phyloP scores from a whole-genome alignment of 805 yeast genomes.

The Saccharomycopsis guyanensis region DNA sequence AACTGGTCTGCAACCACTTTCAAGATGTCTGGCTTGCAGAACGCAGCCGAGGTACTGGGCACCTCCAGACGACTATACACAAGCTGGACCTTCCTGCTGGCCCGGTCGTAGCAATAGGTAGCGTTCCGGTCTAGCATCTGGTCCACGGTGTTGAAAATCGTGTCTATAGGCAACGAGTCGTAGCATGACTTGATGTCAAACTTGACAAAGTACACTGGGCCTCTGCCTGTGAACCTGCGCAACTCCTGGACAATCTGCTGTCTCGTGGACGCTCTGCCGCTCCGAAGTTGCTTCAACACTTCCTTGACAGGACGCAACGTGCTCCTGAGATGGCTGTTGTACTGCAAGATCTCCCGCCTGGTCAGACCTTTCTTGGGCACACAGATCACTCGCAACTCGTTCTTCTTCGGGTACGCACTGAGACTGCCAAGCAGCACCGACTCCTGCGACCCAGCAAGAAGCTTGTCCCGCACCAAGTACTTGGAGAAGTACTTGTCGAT shows the following conservation, averaged over 20 bases:
- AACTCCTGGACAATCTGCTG: slow-evolving; percentile 2
- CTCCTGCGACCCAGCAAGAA: slow-evolving; percentile 19
- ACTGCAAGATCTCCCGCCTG: background rate
- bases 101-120: slow-evolving; percentile 20
- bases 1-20: slow-evolving; percentile 45
- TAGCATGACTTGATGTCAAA: slow-evolving; percentile 75
- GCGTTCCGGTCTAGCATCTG: background rate
- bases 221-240: slow-evolving; percentile 8
- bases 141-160: slow-evolving; percentile 2
- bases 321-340: background rate
- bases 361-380: slow-evolving; percentile 36
- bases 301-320: slow-evolving; percentile 11
- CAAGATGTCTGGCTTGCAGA: slow-evolving; percentile 39
- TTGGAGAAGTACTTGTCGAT: slow-evolving; percentile 34
- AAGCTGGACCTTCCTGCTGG: background rate
- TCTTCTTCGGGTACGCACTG: slow-evolving; percentile 52
- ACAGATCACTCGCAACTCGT: slow-evolving; percentile 52
- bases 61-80: background rate
- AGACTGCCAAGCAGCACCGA: slow-evolving; percentile 33
- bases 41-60: background rate
- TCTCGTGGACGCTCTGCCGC: background rate
- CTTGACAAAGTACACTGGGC: slow-evolving; percentile 40
- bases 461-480: slow-evolving; percentile 27
- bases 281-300: slow-evolving; percentile 5
- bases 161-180: slow-evolving; percentile 53